phyloP scores from a whole-genome alignment of 148 eudicot species.

The Nepenthes mirabilis region DNA sequence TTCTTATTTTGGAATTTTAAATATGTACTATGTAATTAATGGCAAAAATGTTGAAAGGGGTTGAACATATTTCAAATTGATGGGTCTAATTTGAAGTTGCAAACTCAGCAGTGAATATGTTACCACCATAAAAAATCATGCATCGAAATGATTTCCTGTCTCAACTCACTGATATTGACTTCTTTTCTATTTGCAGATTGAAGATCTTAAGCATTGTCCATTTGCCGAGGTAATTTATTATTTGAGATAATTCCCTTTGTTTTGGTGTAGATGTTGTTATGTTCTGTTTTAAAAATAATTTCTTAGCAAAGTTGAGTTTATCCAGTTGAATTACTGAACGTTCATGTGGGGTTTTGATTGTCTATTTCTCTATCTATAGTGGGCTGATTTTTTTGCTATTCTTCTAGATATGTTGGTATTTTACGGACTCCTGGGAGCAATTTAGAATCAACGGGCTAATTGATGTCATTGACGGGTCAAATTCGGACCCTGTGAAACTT shows the following conservation, averaged over 20 bases:
- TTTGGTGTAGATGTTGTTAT: background rate
- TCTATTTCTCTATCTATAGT: background rate
- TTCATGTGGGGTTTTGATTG: background rate
- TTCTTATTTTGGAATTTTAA: too few species aligned
- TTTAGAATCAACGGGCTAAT: slow-evolving; percentile 61
- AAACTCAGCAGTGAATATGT: too few species aligned
- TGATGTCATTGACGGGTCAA: slow-evolving; percentile 61
- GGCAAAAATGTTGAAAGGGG: background rate
- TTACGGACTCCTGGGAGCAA: slow-evolving; percentile 89
- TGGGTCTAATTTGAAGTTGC: too few species aligned
- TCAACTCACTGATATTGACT: background rate
- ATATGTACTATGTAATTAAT: too few species aligned
- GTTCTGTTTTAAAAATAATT: background rate
- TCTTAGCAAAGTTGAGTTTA: background rate
- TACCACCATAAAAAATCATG: too few species aligned
- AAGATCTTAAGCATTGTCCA: slow-evolving; percentile 73
- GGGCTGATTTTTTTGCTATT: slow-evolving; percentile 3
- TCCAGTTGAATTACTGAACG: background rate
- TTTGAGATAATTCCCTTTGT: slow-evolving; percentile 5
- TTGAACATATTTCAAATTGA: background rate
- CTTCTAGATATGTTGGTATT: slow-evolving; percentile 81
- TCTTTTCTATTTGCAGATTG: slow-evolving; percentile 41
- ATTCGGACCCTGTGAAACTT: slow-evolving; percentile 47
- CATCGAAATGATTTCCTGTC: too few species aligned
- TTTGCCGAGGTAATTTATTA: slow-evolving; percentile 58